phyloP scores from a whole-genome alignment of 1,284 basidiomycete genomes.

The Ustilago lituana region DNA sequence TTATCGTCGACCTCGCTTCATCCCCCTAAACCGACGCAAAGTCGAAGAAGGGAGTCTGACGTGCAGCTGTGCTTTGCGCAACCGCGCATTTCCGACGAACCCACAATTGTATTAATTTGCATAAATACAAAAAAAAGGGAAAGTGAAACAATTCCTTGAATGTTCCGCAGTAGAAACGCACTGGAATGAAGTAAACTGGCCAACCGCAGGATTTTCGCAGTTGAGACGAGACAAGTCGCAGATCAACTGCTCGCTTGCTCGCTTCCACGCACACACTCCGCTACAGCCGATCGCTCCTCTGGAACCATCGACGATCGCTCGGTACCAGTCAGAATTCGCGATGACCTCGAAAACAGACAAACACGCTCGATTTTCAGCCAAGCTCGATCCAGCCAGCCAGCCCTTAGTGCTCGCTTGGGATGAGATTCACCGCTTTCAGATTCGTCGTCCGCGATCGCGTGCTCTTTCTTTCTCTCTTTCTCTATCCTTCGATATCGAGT shows the following conservation, averaged over 20 bases:
- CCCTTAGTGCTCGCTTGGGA: too few relatives aligned
- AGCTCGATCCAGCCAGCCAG: too few relatives aligned
- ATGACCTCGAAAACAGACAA: too few relatives aligned
- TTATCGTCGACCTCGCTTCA: background rate
- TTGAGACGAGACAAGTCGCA: constrained; percentile 16
- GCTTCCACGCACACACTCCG: background rate
- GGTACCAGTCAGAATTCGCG: too few relatives aligned
- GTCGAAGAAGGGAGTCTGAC: constrained; percentile 4
- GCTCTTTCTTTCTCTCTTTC: too few relatives aligned
- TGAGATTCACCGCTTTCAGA: too few relatives aligned
- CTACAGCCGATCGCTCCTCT: constrained; percentile 8
- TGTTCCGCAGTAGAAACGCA: background rate
- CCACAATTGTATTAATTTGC: too few relatives aligned
- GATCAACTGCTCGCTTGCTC: constrained; percentile 29
- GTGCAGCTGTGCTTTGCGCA: constrained; percentile 12
- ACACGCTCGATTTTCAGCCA: too few relatives aligned
- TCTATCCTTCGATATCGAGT: too few relatives aligned
- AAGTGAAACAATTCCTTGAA: constrained; percentile 1
- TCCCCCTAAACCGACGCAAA: constrained; percentile 9
- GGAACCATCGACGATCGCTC: constrained; percentile 26
- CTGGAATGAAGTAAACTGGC: background rate
- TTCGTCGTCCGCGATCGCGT: too few relatives aligned
- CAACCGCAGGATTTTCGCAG: background rate
- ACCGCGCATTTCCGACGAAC: constrained; percentile 31
- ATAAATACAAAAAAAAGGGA: too few relatives aligned